phyloP scores from a whole-genome alignment of 139 green algal species.

The Micromonas pusilla region DNA sequence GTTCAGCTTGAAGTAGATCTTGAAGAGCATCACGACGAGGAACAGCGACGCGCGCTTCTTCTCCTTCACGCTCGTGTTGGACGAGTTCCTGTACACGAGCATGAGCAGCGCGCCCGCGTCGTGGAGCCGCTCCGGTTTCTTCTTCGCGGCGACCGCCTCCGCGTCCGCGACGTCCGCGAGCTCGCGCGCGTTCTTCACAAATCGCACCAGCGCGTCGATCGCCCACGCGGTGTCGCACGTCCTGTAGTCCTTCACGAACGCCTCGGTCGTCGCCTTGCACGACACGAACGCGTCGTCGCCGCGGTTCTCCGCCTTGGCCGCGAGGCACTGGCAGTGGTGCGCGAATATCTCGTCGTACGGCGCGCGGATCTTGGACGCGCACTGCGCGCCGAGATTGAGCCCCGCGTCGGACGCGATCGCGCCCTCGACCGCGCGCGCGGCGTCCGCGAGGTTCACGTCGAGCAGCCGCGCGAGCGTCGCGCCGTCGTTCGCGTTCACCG shows the following conservation, averaged over 20 bases:
- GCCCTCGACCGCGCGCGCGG: neutral
- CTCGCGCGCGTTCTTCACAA: neutral
- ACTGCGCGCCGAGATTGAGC: neutral
- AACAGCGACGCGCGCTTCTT: slow-evolving; percentile 61
- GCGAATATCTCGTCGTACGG: slow-evolving; percentile 7
- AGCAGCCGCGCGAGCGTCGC: neutral
- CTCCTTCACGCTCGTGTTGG: slow-evolving; percentile 37
- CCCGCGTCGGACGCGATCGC: neutral
- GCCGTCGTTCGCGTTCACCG: neutral
- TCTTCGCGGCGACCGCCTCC: slow-evolving; percentile 23
- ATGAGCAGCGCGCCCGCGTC: slow-evolving; percentile 53
- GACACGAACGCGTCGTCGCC: slow-evolving; percentile 13
- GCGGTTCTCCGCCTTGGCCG: neutral
- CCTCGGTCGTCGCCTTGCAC: neutral
- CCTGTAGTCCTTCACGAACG: slow-evolving; percentile 21
- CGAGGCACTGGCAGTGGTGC: slow-evolving; percentile 22
- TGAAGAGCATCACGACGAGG: slow-evolving; percentile 63
- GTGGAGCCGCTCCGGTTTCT: slow-evolving; percentile 46
- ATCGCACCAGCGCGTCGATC: neutral
- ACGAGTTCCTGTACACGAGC: slow-evolving; percentile 49
- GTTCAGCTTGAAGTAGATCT: slow-evolving; percentile 74
- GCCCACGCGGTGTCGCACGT: neutral
- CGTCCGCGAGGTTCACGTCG: neutral
- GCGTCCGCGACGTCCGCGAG: slow-evolving; percentile 44
- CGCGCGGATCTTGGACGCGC: neutral